A percentile compares a stretch with the other conserved stretches of the same genome.
Conservation (phyloP, 2,329 filamentous ascomycete species). For the Zymoseptoria tritici region DNA sequence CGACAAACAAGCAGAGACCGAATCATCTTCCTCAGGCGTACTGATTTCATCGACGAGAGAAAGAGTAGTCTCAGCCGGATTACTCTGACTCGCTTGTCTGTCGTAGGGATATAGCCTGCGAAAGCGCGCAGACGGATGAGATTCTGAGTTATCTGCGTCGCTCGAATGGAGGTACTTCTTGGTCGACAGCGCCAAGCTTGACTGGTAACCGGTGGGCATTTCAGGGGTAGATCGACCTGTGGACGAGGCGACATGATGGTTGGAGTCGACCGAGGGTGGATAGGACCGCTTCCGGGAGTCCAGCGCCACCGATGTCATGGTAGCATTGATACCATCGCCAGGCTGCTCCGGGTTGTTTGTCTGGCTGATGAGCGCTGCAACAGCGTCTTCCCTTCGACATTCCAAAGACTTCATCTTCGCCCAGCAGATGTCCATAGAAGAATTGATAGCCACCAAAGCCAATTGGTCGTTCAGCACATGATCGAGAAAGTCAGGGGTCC, state of each 20-base stretch:
- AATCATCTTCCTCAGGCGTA: neutral
- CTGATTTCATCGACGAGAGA: neutral
- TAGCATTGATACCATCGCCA: neutral
- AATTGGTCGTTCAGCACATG: constrained; percentile 26
- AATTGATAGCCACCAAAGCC: constrained; percentile 23
- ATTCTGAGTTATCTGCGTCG: constrained; percentile 8
- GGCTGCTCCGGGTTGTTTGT: constrained; percentile 8
- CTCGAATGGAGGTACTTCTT: constrained; percentile 9
- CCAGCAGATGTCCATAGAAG: constrained; percentile 30
- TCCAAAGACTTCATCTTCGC: constrained; percentile 28
- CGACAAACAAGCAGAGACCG: neutral
- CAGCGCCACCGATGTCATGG: constrained; percentile 14
- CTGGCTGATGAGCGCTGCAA: constrained; percentile 14
- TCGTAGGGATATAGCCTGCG: neutral
- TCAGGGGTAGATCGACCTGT: constrained; percentile 17
- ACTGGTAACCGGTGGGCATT: constrained; percentile 1
- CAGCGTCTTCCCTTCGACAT: constrained; percentile 25
- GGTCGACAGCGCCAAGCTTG: constrained; percentile 5
- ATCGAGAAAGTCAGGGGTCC: constrained; percentile 21
- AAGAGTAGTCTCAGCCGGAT: neutral
- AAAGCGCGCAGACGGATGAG: constrained; percentile 4
- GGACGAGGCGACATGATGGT: constrained; percentile 3
- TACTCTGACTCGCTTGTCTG: neutral
- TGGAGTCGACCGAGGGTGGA: constrained; percentile 6
- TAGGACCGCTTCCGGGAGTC: constrained; percentile 6